Conservation (phyloP, 345 rosid genomes). For the Corymbia maculata region DNA sequence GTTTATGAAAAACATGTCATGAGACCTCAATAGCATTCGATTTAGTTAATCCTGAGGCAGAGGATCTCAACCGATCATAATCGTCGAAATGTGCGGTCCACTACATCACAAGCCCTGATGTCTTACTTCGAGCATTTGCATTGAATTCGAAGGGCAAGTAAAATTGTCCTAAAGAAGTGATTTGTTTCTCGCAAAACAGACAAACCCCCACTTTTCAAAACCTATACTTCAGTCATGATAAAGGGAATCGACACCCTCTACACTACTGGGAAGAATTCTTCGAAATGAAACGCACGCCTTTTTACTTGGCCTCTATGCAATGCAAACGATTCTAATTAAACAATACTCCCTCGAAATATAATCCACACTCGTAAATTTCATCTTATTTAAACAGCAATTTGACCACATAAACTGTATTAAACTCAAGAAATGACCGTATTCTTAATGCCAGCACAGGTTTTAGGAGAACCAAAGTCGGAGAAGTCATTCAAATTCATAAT, state of each 20-base stretch:
- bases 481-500: not conserved
- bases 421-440: not conserved
- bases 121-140: not conserved
- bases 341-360: not conserved
- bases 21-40: not conserved
- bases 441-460: not conserved
- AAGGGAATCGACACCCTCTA: not conserved
- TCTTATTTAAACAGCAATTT: not conserved
- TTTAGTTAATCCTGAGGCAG: not conserved
- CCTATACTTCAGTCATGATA: not conserved
- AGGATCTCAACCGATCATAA: not conserved
- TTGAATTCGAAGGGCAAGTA: not conserved
- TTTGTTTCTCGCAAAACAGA: not conserved
- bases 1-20: not conserved
- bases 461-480: not conserved
- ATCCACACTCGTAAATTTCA: not conserved
- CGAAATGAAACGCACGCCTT: not conserved
- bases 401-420: not conserved
- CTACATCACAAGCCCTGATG: not conserved
- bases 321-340: not conserved
- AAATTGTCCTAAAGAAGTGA: not conserved
- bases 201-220: not conserved
- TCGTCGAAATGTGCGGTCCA: not conserved
- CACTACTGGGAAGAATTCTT: not conserved
- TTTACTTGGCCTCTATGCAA: not conserved